phyloP scores from a whole-genome alignment of 768 basidiomycete species.

The Podaxis carcinomalis region DNA sequence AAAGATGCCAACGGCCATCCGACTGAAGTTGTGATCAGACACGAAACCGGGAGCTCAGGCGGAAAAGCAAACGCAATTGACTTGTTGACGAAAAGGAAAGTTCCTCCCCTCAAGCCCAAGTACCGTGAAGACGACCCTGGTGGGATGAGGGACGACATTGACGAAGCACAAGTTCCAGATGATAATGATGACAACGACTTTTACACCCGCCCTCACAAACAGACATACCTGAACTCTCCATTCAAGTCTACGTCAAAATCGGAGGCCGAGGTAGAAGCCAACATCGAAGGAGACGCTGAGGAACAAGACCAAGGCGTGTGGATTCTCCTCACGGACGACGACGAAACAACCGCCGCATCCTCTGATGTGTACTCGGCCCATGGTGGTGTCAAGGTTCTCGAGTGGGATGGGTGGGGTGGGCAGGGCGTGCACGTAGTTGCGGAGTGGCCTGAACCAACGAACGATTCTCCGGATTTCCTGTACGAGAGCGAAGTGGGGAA shows the following conservation, averaged over 20 bases:
- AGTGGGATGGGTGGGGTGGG: conserved; percentile 44
- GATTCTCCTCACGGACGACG: conserved; percentile 49
- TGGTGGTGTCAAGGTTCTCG: conserved; percentile 40
- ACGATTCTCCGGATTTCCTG: neutral
- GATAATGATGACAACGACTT: conserved; percentile 14
- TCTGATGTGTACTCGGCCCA: conserved; percentile 17
- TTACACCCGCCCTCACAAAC: neutral
- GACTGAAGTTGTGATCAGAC: conserved; percentile 27
- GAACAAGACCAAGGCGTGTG: conserved; percentile 27
- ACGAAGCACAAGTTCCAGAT: neutral
- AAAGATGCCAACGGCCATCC: conserved; percentile 1
- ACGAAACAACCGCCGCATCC: conserved; percentile 23
- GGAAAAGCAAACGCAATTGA: conserved; percentile 53
- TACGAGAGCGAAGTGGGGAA: conserved; percentile 10
- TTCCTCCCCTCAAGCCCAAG: neutral
- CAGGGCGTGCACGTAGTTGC: conserved; percentile 36
- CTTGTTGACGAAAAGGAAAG: conserved; percentile 27
- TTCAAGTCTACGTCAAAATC: neutral
- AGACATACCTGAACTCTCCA: neutral
- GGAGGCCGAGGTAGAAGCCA: neutral
- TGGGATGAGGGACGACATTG: neutral
- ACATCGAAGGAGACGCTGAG: neutral
- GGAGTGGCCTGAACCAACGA: conserved; percentile 33
- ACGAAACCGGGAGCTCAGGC: conserved; percentile 42
- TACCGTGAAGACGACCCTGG: neutral